Evolutionary conservation across 1,139 yeast genomes (phyloP), one percentile per base, ranked within the genome.

Genomic region (Candida tunisiensis): DNA sequence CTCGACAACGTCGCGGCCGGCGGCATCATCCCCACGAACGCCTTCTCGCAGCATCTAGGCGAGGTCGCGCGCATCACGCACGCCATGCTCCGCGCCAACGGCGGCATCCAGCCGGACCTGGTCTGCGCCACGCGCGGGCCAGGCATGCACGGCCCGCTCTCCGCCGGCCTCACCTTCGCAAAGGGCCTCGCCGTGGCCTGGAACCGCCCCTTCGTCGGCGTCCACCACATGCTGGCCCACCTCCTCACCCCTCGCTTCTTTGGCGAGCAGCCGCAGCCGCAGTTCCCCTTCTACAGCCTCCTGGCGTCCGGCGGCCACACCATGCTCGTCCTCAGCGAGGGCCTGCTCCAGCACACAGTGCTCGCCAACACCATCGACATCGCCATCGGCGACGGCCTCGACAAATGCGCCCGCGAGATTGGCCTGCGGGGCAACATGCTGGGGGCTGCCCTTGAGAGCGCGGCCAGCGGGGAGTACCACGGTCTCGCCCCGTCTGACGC

Each of bases 201-300:
- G 75, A 51, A 63, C 15, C 64, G 60, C 3, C 95, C 95, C 0
- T 44, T 82, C 15, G 57, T 88, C 1, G 96, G 96, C 0, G 94
- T 88, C 0, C 93, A 91, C 44, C 98, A 91, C 44, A 88, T 88
- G 98, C 57, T 88, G 30, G 98, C 93, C 0, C 99, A 88, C 53
- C 53, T 88, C 6, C 51, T 88, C 20, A 63, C 80, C 0, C 75
- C 93, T 0, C 57, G 85, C 22, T 47, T 52, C 30, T 53, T 51
- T 26, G 33, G 42, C 10, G 60, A 51, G 40, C 72, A 58, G n/a
- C 35, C 15, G 9, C 28, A 26, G 0, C 88, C 91, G 0, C 35
- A 51, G 24, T 88, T 65, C 42, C 98, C 99, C 2, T 82, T 77
- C 41, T 42, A 82, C 15, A 78, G 91, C 40, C 52, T 88, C 16